phyloP scores from a whole-genome alignment of 768 basidiomycete genomes.

The Pulveroboletus sp. region DNA sequence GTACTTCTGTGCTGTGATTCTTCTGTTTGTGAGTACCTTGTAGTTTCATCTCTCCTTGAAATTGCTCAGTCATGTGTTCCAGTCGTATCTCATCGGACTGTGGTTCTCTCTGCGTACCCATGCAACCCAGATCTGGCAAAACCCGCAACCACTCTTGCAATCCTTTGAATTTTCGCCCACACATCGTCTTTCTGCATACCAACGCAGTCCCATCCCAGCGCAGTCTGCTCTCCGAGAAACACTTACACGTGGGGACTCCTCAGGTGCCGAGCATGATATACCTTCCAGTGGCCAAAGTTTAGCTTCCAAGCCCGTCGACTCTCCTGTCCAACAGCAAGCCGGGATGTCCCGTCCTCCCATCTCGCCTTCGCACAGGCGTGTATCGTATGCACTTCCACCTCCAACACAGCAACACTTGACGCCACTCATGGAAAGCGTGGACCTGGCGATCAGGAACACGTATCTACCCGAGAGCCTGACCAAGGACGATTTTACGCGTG shows the following conservation, averaged over 20 bases:
- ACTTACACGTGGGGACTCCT: conserved; percentile 44
- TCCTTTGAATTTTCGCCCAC: conserved; percentile 51
- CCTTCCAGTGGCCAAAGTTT: conserved; percentile 40
- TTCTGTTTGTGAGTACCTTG: conserved; percentile 69
- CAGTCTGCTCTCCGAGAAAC: conserved; percentile 19
- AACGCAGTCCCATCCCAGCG: conserved; percentile 35
- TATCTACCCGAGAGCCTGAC: conserved; percentile 61
- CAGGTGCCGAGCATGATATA: conserved; percentile 28
- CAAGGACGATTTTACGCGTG: conserved; percentile 86
- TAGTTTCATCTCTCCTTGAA: background rate
- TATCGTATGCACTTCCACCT: conserved; percentile 49
- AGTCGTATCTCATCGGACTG: conserved; percentile 95
- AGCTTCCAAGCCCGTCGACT: conserved; percentile 27
- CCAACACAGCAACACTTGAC: conserved; percentile 37
- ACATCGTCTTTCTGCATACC: conserved; percentile 61
- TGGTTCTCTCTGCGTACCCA: conserved; percentile 99
- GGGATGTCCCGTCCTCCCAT: conserved; percentile 21
- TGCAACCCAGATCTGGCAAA: conserved; percentile 98
- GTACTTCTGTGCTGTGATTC: conserved; percentile 90
- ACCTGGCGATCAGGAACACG: conserved; percentile 64
- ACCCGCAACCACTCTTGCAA: conserved; percentile 80
- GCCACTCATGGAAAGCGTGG: conserved; percentile 75
- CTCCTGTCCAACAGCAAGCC: conserved; percentile 15
- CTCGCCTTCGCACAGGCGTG: conserved; percentile 47
- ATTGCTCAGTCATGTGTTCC: conserved; percentile 3